Percentiles rank a stretch among this genome's conserved stretches.
Evolutionary conservation across 371 early-diverging fungal genomes (phyloP).

Genomic region (Syncephalastrum racemosum): DNA sequence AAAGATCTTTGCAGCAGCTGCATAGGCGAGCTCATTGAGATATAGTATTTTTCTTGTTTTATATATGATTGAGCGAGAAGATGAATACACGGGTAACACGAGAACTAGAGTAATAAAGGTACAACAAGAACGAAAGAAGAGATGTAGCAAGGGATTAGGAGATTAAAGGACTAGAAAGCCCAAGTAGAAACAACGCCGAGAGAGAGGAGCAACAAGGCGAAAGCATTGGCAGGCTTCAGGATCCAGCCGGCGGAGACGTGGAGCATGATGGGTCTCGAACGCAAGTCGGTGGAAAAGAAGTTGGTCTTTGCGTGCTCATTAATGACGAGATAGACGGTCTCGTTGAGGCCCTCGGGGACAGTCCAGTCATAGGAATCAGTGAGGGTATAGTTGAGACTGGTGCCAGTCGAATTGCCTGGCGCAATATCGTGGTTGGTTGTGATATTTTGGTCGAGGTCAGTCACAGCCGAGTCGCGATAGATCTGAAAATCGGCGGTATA

Average conservation of each 20-base stretch:
- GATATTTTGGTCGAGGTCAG: slow-evolving; percentile 19
- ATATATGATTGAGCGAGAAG: no score
- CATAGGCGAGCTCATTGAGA: no score
- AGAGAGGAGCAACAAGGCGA: neutral
- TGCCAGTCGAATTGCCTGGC: slow-evolving; percentile 36
- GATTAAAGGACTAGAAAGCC: neutral
- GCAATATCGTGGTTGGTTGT: slow-evolving; percentile 16
- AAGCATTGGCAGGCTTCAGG: neutral
- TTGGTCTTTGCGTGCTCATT: slow-evolving; percentile 15
- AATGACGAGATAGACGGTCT: slow-evolving; percentile 31
- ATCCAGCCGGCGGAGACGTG: slow-evolving; percentile 8
- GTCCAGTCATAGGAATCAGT: slow-evolving; percentile 39
- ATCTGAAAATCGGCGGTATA: slow-evolving; percentile 31
- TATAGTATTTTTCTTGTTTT: no score
- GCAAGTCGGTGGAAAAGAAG: neutral
- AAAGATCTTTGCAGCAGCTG: no score
- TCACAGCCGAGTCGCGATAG: slow-evolving; percentile 24
- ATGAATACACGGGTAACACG: no score
- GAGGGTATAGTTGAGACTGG: slow-evolving; percentile 16
- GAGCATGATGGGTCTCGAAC: slow-evolving; percentile 6
- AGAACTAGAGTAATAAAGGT: no score
- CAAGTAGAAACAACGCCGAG: slow-evolving; percentile 6
- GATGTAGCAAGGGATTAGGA: no score
- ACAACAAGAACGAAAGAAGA: no score
- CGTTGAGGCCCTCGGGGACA: slow-evolving; percentile 32